phyloP scores from a whole-genome alignment of 176 grass and related monocot species.

The Olyra latifolia region DNA sequence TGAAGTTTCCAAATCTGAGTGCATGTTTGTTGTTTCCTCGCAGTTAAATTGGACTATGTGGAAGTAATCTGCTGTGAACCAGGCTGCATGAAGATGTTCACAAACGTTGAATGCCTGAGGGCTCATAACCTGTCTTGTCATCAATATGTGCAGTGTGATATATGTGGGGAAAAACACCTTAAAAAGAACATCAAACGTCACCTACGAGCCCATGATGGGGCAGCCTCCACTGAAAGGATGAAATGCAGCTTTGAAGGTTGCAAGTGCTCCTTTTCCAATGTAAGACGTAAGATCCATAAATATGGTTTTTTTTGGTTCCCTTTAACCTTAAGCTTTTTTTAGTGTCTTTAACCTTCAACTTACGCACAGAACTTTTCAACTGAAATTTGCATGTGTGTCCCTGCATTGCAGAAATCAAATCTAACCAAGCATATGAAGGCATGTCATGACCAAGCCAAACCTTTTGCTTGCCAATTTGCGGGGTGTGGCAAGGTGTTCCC shows the following conservation, averaged over 20 bases:
- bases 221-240: slow-evolving; percentile 29
- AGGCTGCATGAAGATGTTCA: slow-evolving; percentile 67
- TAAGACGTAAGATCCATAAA: slow-evolving; percentile 31
- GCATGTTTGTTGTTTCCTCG: not conserved
- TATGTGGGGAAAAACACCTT: slow-evolving; percentile 55
- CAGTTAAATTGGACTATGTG: slow-evolving; percentile 62
- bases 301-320: not conserved
- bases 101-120: slow-evolving; percentile 52
- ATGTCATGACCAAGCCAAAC: slow-evolving; percentile 39
- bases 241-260: slow-evolving; percentile 50
- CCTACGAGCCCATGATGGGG: slow-evolving; percentile 21
- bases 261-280: slow-evolving; percentile 53
- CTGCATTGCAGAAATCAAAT: slow-evolving; percentile 61
- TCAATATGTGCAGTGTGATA: slow-evolving; percentile 45
- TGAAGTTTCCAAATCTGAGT: not conserved
- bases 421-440: slow-evolving; percentile 53
- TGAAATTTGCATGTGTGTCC: not conserved
- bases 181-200: slow-evolving; percentile 76
- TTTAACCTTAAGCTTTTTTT: not conserved
- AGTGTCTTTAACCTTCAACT: too few species aligned
- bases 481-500: slow-evolving; percentile 44
- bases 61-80: slow-evolving; percentile 66
- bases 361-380: not conserved
- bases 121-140: slow-evolving; percentile 57
- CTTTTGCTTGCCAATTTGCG: slow-evolving; percentile 25